These are phyloP conservation scores for Durio zibethinus DNA, from an alignment of 345 rosid species.

Conservation along the genomic window DNA sequence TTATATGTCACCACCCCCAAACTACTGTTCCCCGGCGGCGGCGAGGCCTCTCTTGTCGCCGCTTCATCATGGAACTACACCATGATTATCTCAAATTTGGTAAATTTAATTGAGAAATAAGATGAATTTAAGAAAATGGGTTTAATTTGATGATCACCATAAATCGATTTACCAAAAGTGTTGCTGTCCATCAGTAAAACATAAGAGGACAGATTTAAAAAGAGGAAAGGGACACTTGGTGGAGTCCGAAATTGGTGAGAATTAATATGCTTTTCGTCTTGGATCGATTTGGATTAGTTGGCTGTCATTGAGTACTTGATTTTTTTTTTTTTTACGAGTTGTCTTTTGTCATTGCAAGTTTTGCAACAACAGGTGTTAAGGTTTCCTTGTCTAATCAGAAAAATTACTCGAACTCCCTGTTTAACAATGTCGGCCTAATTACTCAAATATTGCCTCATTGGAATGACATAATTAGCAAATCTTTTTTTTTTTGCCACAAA, in stretches of 20 bases:
- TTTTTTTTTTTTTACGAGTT: too few relatives aligned
- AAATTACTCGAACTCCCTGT: not conserved
- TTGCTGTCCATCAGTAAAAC: not conserved
- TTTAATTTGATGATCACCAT: too few relatives aligned
- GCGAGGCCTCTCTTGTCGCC: not conserved
- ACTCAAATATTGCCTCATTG: not conserved
- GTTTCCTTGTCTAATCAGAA: not conserved
- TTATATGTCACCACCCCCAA: not conserved
- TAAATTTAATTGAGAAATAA: too few relatives aligned
- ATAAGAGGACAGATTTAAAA: not conserved
- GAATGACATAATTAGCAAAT: not conserved
- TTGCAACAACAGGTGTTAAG: not conserved
- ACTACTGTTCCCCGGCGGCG: slow-evolving; percentile 22
- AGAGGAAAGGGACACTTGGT: not conserved
- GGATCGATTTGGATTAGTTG: not conserved
- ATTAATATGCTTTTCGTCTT: not conserved
- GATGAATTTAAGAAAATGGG: too few relatives aligned
- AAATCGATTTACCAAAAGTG: not conserved
- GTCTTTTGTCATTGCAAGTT: too few relatives aligned
- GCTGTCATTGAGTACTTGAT: not conserved
- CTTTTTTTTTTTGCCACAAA: too few relatives aligned
- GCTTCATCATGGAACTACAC: not conserved
- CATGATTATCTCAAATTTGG: slow-evolving; percentile 7
- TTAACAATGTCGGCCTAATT: not conserved
- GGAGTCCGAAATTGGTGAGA: not conserved